Evolutionary conservation across 306 rosid species (phyloP).

Genomic region (Pterocarpus macrocarpus): DNA sequence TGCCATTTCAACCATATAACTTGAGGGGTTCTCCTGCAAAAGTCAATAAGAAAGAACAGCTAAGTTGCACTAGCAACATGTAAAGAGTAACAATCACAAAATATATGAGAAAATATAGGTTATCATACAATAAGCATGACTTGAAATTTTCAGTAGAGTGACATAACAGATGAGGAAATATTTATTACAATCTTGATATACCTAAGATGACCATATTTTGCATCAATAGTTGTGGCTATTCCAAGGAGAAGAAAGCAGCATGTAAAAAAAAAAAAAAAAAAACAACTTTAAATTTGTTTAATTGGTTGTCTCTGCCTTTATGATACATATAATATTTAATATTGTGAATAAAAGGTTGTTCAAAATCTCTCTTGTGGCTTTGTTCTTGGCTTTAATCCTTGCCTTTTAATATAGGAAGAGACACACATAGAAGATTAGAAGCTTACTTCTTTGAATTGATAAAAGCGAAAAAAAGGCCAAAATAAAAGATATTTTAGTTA

Average conservation of each 20-base stretch:
- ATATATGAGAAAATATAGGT: slow-evolving; percentile 14
- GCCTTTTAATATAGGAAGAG: too few relatives aligned
- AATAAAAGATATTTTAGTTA: neutral
- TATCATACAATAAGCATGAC: slow-evolving; percentile 13
- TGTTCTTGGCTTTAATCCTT: neutral
- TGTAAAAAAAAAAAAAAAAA: neutral
- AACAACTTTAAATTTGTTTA: neutral
- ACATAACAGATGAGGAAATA: slow-evolving; percentile 7
- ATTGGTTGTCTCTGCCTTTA: neutral
- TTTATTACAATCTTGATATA: neutral
- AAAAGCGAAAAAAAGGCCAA: neutral
- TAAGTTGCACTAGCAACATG: slow-evolving; percentile 21
- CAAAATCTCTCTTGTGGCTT: slow-evolving; percentile 5
- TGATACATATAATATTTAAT: neutral
- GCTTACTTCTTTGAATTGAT: neutral
- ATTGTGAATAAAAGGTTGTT: neutral
- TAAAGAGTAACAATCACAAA: slow-evolving; percentile 27
- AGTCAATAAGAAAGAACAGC: slow-evolving; percentile 11
- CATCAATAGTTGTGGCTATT: neutral
- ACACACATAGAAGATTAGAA: neutral
- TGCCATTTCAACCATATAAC: slow-evolving; percentile 89
- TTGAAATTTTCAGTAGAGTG: slow-evolving; percentile 21
- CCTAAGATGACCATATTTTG: slow-evolving; percentile 19
- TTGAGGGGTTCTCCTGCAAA: slow-evolving; percentile 80
- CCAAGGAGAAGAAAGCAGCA: neutral